phyloP scores from a whole-genome alignment of 148 eudicot species.

The Rhododendron mucronatum region DNA sequence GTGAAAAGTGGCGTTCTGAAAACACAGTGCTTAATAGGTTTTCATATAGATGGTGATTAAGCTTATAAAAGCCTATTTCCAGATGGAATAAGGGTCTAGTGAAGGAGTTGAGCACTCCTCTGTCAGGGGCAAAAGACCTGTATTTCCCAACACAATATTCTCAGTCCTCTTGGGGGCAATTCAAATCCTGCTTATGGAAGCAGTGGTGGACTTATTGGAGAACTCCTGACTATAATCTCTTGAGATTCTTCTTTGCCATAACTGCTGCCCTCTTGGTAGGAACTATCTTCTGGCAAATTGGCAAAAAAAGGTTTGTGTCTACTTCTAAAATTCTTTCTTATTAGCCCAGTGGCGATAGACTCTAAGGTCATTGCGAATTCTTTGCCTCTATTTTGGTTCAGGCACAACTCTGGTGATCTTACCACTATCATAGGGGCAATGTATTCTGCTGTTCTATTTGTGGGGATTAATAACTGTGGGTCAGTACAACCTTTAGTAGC shows the following conservation, averaged over 20 bases:
- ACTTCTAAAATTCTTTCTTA: neutral
- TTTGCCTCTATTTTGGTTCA: constrained; percentile 10
- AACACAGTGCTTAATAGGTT: neutral
- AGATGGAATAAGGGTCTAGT: constrained; percentile 40
- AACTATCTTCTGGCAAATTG: constrained; percentile 46
- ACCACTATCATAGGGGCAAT: constrained; percentile 72
- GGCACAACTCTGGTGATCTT: constrained; percentile 49
- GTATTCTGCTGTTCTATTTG: constrained; percentile 68
- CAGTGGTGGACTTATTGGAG: constrained; percentile 54
- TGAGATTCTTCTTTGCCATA: constrained; percentile 34
- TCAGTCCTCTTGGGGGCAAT: constrained; percentile 32
- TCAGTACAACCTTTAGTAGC: constrained; percentile 77
- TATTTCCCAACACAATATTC: constrained; percentile 34
- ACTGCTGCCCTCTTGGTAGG: constrained; percentile 32
- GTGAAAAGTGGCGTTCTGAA: constrained; percentile 1
- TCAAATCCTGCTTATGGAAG: constrained; percentile 46
- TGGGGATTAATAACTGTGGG: constrained; percentile 69
- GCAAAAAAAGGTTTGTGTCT: constrained; percentile 17
- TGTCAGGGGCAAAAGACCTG: constrained; percentile 35
- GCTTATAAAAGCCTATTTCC: constrained; percentile 1
- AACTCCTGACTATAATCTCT: constrained; percentile 42
- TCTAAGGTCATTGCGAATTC: neutral
- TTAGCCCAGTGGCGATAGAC: neutral
- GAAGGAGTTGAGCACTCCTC: constrained; percentile 30
- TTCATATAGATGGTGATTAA: neutral